Evolutionary conservation across 208 protist species (phyloP).

Genomic region (Angomonas ambiguus): DNA sequence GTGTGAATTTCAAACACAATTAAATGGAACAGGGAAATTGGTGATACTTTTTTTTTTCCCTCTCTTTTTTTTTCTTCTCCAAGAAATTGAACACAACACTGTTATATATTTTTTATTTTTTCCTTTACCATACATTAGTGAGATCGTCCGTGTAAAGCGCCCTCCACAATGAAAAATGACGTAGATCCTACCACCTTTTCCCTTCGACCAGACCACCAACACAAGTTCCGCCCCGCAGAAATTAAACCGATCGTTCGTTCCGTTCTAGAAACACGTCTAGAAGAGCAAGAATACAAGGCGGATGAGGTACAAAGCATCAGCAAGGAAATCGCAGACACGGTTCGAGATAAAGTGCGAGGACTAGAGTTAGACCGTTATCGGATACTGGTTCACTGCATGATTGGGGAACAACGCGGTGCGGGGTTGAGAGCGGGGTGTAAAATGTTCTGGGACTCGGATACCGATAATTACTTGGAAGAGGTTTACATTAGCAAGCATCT

Average conservation of each 20-base stretch:
- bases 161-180: slow-evolving; percentile 14
- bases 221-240: slow-evolving; percentile 82
- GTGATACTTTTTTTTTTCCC: background rate
- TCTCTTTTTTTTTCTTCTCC: background rate
- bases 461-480: slow-evolving; percentile 92
- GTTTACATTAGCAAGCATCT: slow-evolving; percentile 87
- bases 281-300: slow-evolving; percentile 86
- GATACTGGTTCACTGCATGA: slow-evolving; percentile 92
- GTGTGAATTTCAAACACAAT: too few species aligned
- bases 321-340: slow-evolving; percentile 89
- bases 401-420: slow-evolving; percentile 90
- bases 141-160: background rate
- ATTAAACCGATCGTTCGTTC: slow-evolving; percentile 73
- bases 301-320: slow-evolving; percentile 90
- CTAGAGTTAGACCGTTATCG: slow-evolving; percentile 92
- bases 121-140: background rate
- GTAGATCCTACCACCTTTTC: slow-evolving; percentile 79
- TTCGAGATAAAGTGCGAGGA: slow-evolving; percentile 77
- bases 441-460: slow-evolving; percentile 95
- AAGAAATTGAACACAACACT: background rate
- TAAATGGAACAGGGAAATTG: too few species aligned
- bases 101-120: too few species aligned
- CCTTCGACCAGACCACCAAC: slow-evolving; percentile 80
- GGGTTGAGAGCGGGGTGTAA: slow-evolving; percentile 90
- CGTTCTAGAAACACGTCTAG: slow-evolving; percentile 71